Evolutionary conservation across 2,329 filamentous ascomycete genomes (phyloP).

Genomic region (Stenocarpella maydis): DNA sequence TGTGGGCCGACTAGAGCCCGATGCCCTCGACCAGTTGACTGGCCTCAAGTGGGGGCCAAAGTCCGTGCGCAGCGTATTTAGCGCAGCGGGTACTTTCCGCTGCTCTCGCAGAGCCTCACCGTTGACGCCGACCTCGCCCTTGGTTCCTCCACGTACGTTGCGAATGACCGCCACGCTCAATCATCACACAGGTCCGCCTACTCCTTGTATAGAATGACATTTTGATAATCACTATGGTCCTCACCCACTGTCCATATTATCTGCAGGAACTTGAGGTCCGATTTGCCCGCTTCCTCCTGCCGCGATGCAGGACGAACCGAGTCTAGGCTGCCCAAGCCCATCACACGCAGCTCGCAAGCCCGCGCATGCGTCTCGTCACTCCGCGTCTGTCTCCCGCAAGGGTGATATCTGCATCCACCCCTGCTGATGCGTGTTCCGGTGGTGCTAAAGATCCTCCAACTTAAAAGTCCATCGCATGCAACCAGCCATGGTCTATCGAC

Average conservation of each 20-base stretch:
- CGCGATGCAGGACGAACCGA: conserved; percentile 6
- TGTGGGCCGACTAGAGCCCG: not conserved
- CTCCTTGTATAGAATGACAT: not conserved
- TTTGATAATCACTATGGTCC: not conserved
- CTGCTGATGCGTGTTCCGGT: not conserved
- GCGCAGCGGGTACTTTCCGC: not conserved
- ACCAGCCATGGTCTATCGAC: not conserved
- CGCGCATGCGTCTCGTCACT: not conserved
- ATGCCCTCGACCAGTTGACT: no score
- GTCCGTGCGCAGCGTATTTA: no score
- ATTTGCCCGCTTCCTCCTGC: not conserved
- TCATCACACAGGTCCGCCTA: not conserved
- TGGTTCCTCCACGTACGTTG: not conserved
- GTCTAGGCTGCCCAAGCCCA: not conserved
- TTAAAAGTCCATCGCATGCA: not conserved
- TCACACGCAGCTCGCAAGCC: not conserved
- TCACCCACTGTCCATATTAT: not conserved
- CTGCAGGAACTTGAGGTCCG: not conserved
- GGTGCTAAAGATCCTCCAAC: not conserved
- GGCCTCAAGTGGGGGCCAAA: not conserved
- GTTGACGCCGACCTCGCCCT: not conserved
- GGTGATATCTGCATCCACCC: not conserved
- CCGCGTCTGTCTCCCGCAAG: not conserved
- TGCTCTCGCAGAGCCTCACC: not conserved
- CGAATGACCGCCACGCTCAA: not conserved